These are phyloP conservation scores for Lophiostoma macrostomum DNA, from an alignment of 495 filamentous ascomycete species.

Conservation along the genomic window DNA sequence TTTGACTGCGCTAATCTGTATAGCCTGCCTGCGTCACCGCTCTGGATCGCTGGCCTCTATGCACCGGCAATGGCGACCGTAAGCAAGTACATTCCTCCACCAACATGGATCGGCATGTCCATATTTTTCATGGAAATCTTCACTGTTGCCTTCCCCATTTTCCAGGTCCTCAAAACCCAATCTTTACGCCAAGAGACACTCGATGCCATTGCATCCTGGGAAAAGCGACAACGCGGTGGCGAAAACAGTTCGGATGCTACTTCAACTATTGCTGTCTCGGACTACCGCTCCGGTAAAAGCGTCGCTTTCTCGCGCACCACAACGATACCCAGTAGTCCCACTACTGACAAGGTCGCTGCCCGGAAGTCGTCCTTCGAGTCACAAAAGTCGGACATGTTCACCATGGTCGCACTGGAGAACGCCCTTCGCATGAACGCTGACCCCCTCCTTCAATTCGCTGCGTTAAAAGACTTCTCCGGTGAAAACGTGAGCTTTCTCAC, in stretches of 20 bases:
- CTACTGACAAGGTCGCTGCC: constrained; percentile 3
- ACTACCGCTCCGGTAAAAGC: constrained; percentile 32
- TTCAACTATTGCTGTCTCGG: constrained; percentile 35
- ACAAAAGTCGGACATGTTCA: constrained; percentile 45
- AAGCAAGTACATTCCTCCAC: constrained; percentile 53
- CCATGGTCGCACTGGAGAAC: constrained; percentile 60
- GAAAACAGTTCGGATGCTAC: constrained; percentile 25
- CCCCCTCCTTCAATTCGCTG: constrained; percentile 58
- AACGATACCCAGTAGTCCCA: neutral
- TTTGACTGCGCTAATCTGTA: neutral
- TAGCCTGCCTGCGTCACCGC: constrained; percentile 61
- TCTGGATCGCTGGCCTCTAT: constrained; percentile 64
- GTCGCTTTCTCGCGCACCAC: neutral
- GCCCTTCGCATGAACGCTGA: constrained; percentile 54
- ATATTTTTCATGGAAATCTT: constrained; percentile 36
- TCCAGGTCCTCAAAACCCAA: constrained; percentile 13
- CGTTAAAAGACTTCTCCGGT: constrained; percentile 61
- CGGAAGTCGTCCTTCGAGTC: constrained; percentile 5
- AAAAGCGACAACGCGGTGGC: constrained; percentile 40
- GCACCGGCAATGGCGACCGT: constrained; percentile 54
- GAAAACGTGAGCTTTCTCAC: constrained; percentile 68
- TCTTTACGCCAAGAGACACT: constrained; percentile 36
- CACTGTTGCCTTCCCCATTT: constrained; percentile 13
- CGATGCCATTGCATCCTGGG: constrained; percentile 44
- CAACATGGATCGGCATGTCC: constrained; percentile 53